Conservation (phyloP, 148 eudicot genomes). For the Silene conica region DNA sequence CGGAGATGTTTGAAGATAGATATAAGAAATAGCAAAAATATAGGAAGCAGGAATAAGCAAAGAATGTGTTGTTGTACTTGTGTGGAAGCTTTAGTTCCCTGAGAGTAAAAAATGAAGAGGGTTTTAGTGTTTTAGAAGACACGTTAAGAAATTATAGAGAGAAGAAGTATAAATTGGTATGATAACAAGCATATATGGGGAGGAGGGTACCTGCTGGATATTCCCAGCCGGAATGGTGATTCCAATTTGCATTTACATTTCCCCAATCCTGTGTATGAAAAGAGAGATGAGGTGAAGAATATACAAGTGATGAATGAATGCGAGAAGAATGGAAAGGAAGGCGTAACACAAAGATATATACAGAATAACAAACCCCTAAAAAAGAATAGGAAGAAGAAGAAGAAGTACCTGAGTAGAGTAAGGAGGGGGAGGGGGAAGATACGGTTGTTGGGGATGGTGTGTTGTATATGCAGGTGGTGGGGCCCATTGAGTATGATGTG, state of each 20-base stretch:
- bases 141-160: not conserved
- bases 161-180: not conserved
- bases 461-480: no score
- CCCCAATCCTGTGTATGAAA: conserved; percentile 60
- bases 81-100: not conserved
- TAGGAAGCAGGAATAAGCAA: not conserved
- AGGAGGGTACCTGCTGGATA: conserved; percentile 67
- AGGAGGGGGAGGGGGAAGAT: no score
- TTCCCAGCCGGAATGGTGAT: conserved; percentile 57
- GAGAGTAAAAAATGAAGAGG: not conserved
- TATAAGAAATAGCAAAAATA: not conserved
- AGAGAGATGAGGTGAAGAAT: no score
- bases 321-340: no score
- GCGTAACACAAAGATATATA: no score
- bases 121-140: not conserved
- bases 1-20: not conserved
- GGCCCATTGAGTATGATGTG: no score
- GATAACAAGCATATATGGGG: no score
- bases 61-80: not conserved
- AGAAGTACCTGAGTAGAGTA: no score
- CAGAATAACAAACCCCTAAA: no score
- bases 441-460: no score
- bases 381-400: no score
- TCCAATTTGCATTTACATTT: conserved; percentile 54
- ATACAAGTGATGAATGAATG: no score